Percentiles rank a stretch among this genome's conserved stretches.
Evolutionary conservation across 2,329 filamentous ascomycete genomes (phyloP).

Genomic region (Xylaria sp.): DNA sequence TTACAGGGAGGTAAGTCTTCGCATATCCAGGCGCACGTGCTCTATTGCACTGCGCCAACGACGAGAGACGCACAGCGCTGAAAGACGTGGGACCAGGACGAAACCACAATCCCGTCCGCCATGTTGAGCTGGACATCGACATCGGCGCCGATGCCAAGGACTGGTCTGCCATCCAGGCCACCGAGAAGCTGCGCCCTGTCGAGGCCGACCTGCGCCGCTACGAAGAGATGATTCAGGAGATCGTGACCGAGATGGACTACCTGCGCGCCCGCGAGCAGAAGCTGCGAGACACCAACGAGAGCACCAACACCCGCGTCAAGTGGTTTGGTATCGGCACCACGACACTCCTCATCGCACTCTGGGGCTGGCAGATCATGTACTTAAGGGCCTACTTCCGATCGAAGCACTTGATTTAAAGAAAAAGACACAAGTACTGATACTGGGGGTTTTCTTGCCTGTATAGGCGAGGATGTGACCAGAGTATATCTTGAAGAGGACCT

Average conservation of each 20-base stretch:
- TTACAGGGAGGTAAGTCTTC: conserved; percentile 72
- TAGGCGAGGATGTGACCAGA: neutral
- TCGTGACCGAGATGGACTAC: conserved; percentile 97
- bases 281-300: conserved; percentile 98
- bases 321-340: conserved; percentile 98
- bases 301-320: conserved; percentile 98
- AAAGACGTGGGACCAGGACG: conserved; percentile 47
- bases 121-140: conserved; percentile 92
- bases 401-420: conserved; percentile 51
- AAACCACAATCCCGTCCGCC: conserved; percentile 67
- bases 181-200: conserved; percentile 96
- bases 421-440: neutral
- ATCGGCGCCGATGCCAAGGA: conserved; percentile 98
- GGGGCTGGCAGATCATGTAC: conserved; percentile 98
- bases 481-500: conserved; percentile 12
- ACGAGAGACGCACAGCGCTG: conserved; percentile 37
- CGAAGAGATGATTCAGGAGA: conserved; percentile 88
- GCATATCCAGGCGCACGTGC: neutral
- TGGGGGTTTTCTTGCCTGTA: neutral
- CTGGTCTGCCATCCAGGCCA: conserved; percentile 95
- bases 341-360: conserved; percentile 86
- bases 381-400: conserved; percentile 95
- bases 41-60: conserved; percentile 17
- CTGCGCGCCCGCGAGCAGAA: conserved; percentile 90
- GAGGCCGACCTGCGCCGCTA: conserved; percentile 94